Base-by-base conservation (phyloP, 192 early-diverging fungal species). In the Pilaira anomala region DNA sequence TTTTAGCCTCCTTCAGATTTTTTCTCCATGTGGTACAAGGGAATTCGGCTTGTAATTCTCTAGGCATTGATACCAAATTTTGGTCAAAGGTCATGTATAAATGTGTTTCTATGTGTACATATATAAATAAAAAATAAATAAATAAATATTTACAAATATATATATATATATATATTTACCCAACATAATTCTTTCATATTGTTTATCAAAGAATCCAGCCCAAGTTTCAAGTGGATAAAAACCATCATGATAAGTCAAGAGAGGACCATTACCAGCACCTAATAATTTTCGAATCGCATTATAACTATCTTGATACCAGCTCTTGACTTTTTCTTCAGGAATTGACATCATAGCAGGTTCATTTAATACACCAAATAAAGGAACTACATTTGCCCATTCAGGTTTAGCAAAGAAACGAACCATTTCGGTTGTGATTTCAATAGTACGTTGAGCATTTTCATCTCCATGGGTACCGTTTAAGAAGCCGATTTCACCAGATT, bases 351-450 rank as follows among this genome's bases (percentile, higher is more conserved):
- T 73, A 18, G 65, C 65, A 5, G 81, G 81, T 49, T 83, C 81
- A 48, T 83, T 83, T 16, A 83, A 29, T 9, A 79, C 66, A n/a
- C 80, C 81, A 74, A 80, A 77, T 22, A 76, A 53, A 0, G 78
- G 73, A 7, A 56, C 67, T 0, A 78, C 81, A 54, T 78, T 75
- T 7, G 63, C n/a, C 61, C 74, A 83, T 28, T 68, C 63, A 14
- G 83, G 76, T 7, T 40, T 56, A 25, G 76, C 68, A 60, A 88
- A 81, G 66, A 78, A 83, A 7, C 73, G 62, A 3, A 84, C 75
- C 79, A 88, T 76, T 13, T 66, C 65, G 3, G 78, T 62, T 39
- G 86, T 51, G 11, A 83, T 82, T 6, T 63, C 63, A 12, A 84
- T 75, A 4, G 87, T 85, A 4, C 76, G 58, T 12, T 70, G 61